Conservation (phyloP, 2,329 filamentous ascomycete genomes). For the Geosmithia putterillii region DNA sequence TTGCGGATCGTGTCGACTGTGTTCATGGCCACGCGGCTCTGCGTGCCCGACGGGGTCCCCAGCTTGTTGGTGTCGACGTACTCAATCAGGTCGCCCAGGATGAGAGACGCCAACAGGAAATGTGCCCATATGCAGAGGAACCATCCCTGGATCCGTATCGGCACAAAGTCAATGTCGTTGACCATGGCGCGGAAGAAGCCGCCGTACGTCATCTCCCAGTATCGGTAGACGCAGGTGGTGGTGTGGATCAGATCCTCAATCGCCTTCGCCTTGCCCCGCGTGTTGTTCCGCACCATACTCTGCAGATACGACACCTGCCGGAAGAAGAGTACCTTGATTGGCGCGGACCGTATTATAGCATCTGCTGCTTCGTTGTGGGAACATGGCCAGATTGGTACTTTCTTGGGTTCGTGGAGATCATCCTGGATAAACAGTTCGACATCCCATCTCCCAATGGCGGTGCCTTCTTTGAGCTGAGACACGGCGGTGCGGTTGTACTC, state of each 20-base stretch:
- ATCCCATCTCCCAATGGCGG: constrained; percentile 8
- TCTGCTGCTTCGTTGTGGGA: constrained; percentile 34
- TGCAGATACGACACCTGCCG: constrained; percentile 41
- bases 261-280: constrained; percentile 15
- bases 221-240: constrained; percentile 33
- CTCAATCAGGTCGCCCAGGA: constrained; percentile 41
- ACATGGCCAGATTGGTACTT: constrained; percentile 34
- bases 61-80: constrained; percentile 28
- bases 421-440: constrained; percentile 12
- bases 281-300: constrained; percentile 28
- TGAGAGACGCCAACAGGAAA: constrained; percentile 42
- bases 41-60: constrained; percentile 8
- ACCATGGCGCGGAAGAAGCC: constrained; percentile 38
- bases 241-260: constrained; percentile 35
- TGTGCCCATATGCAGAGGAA: constrained; percentile 43
- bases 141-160: constrained; percentile 43
- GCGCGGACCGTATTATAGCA: constrained; percentile 36
- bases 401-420: constrained; percentile 9
- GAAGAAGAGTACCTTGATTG: constrained; percentile 45
- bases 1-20: constrained; percentile 27
- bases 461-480: neutral
- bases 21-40: constrained; percentile 10
- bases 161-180: constrained; percentile 31
- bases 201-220: constrained; percentile 40
- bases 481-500: neutral